Percentiles rank a stretch among this genome's conserved stretches.
These are phyloP conservation scores for Penicillium sp. DNA, from an alignment of 2,329 filamentous ascomycete species.

Conservation along the genomic window DNA sequence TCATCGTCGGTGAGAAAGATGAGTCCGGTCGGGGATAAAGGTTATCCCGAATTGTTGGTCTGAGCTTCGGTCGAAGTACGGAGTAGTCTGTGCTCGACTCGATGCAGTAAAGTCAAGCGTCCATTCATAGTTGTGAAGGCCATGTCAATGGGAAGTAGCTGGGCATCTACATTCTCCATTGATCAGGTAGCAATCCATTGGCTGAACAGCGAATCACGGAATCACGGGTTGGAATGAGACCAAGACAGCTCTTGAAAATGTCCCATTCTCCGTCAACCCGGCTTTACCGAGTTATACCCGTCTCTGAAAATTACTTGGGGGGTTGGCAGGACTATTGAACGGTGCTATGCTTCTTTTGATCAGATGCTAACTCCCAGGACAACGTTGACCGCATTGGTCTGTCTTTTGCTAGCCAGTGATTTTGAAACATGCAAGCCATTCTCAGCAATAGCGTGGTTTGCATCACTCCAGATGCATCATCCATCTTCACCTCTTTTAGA, in stretches of 20 bases:
- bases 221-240: neutral
- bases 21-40: neutral
- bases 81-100: neutral
- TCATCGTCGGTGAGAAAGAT: neutral
- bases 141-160: neutral
- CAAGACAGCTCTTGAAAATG: neutral
- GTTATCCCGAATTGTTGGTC: neutral
- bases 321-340: neutral
- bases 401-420: neutral
- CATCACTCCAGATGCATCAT: neutral
- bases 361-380: neutral
- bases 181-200: neutral
- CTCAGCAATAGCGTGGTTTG: neutral
- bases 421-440: neutral
- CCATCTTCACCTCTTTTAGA: neutral
- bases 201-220: neutral
- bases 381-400: neutral
- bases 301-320: neutral
- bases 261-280: neutral
- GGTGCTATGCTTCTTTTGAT: neutral
- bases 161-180: neutral
- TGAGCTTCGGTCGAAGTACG: neutral
- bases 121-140: neutral
- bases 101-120: neutral
- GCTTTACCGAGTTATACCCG: neutral